These are phyloP conservation scores for Lagenidium sp. DNA, from an alignment of 352 stramenopile genomes.

Conservation along the genomic window DNA sequence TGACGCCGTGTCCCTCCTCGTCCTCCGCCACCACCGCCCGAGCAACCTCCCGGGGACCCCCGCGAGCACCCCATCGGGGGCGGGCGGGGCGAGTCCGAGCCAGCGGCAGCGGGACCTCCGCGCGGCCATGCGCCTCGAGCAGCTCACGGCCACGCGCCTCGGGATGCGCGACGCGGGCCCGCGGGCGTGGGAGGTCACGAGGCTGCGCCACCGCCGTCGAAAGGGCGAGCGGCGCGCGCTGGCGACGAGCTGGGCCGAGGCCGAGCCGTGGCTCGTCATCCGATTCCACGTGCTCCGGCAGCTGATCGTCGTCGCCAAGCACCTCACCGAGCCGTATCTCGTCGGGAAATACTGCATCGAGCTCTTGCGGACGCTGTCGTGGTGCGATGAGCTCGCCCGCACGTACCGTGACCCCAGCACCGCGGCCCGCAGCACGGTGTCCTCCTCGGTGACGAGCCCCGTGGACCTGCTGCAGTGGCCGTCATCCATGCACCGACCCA, in stretches of 20 bases:
- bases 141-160: conserved; percentile 32
- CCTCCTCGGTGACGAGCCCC: neutral
- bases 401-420: neutral
- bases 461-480: conserved; percentile 10
- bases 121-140: conserved; percentile 45
- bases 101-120: conserved; percentile 40
- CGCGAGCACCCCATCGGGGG: no score
- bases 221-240: conserved; percentile 11
- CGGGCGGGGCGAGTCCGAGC: neutral
- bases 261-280: conserved; percentile 54
- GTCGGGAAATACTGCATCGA: conserved; percentile 48
- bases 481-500: conserved; percentile 4
- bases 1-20: conserved; percentile 44
- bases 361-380: conserved; percentile 54
- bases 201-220: conserved; percentile 15
- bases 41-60: no score
- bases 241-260: conserved; percentile 2
- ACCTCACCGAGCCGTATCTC: conserved; percentile 37
- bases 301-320: conserved; percentile 50
- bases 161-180: conserved; percentile 22
- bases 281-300: conserved; percentile 75
- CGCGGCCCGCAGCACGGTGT: no score
- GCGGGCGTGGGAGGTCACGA: conserved; percentile 38
- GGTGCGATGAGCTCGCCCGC: conserved; percentile 33
- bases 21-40: conserved; percentile 13